Conservation (phyloP, 164 flowering plant species). For the Buxus sempervirens region DNA sequence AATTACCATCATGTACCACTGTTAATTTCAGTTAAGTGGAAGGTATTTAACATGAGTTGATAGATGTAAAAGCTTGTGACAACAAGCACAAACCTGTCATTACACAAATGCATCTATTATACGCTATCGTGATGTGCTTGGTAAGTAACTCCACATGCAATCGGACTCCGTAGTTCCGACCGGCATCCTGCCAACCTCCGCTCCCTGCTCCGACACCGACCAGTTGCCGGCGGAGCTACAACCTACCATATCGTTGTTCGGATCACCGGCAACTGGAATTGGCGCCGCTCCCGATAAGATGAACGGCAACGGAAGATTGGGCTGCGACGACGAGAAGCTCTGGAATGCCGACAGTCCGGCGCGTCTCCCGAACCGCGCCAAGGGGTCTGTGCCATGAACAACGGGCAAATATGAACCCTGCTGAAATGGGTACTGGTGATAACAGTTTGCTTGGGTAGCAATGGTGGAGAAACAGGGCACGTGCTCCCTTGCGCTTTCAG, state of each 20-base stretch:
- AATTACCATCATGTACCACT: too few species aligned
- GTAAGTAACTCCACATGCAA: conserved; percentile 70
- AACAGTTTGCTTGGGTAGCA: neutral
- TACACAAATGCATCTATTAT: too few species aligned
- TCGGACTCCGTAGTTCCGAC: conserved; percentile 60
- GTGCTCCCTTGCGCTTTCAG: conserved; percentile 52
- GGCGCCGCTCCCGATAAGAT: conserved; percentile 30
- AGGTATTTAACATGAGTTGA: too few species aligned
- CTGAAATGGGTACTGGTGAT: conserved; percentile 8
- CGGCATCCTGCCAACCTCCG: conserved; percentile 14
- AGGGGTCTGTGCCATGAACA: neutral
- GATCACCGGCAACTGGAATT: neutral
- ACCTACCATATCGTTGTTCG: conserved; percentile 13
- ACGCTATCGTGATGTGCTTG: too few species aligned
- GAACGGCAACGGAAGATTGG: conserved; percentile 65
- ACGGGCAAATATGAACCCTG: conserved; percentile 13
- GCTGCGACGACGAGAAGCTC: conserved; percentile 63
- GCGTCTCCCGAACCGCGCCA: conserved; percentile 9
- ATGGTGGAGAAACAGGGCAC: conserved; percentile 99
- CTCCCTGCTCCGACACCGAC: conserved; percentile 30
- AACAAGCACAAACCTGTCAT: too few species aligned
- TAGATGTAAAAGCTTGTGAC: too few species aligned
- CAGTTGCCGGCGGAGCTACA: conserved; percentile 21
- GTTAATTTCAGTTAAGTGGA: too few species aligned
- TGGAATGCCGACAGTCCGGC: conserved; percentile 41